These are phyloP conservation scores for Calonectria leucothoes DNA, from an alignment of 2,329 filamentous ascomycete genomes.

Conservation along the genomic window DNA sequence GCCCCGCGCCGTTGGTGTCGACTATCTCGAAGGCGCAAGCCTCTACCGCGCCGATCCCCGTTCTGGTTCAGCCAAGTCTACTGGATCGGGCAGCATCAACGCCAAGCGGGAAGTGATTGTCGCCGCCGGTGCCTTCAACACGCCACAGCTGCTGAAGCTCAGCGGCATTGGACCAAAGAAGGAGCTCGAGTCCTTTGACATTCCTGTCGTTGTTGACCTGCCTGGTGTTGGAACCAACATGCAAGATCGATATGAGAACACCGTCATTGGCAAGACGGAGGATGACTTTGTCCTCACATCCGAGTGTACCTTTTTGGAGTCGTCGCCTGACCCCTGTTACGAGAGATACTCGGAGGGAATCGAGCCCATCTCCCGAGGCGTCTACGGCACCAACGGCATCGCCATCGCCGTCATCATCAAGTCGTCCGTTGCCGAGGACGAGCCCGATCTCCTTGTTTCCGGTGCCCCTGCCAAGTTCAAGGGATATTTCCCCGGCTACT, in stretches of 20 bases:
- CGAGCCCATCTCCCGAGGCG: conserved; percentile 36
- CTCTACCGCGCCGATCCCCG: conserved; percentile 42
- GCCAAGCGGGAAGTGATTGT: conserved; percentile 56
- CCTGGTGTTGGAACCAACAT: conserved; percentile 70
- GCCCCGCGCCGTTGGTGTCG: conserved; percentile 47
- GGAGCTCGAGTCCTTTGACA: conserved; percentile 47
- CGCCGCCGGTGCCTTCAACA: conserved; percentile 61
- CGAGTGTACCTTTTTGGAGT: conserved; percentile 36
- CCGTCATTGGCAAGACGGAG: conserved; percentile 32
- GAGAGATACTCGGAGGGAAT: conserved; percentile 31
- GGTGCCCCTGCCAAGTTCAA: conserved; percentile 66
- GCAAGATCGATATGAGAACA: conserved; percentile 62
- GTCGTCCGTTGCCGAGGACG: conserved; percentile 52
- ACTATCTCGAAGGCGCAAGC: conserved; percentile 42
- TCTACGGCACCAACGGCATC: conserved; percentile 61
- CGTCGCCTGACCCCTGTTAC: conserved; percentile 31
- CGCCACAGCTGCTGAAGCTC: conserved; percentile 62
- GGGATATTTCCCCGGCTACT: conserved; percentile 68
- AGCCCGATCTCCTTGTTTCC: conserved; percentile 66
- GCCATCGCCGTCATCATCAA: conserved; percentile 58
- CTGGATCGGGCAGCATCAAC: conserved; percentile 11
- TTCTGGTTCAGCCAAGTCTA: conserved; percentile 20
- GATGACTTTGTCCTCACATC: conserved; percentile 35
- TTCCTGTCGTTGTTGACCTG: conserved; percentile 46
- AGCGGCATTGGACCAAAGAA: conserved; percentile 50